Base-by-base conservation (phyloP, 768 basidiomycete genomes). In the Auricularia sp. region DNA sequence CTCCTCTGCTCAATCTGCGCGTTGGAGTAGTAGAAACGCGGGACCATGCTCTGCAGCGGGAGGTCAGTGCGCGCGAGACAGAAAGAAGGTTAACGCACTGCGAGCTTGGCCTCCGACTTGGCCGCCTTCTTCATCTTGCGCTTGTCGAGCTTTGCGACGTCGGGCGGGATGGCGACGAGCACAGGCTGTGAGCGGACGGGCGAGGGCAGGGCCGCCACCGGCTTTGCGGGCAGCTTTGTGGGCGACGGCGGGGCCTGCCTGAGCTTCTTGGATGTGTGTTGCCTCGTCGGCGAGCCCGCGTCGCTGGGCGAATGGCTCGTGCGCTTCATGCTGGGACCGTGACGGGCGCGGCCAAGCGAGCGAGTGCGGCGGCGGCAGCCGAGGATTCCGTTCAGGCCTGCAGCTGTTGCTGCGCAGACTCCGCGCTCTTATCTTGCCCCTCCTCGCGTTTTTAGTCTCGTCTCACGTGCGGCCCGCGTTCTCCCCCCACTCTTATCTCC, bases 1-100 rank as follows among this genome's bases (percentile, higher is more conserved):
- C 83, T 85, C 63, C 90, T 77, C 72, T 83, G 88, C 58, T 80
- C 69, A 65, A 95, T 94, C 66, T 93, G 91, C 14, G 78, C 76
- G 68, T 86, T 89, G 42, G 84, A 83, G 68, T 93, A 96, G 81
- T 92, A 84, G 74, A 96, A 95, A 64, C 83, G 76, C 0, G 92
- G 90, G 44, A 81, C 80, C n/a, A 76, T 80, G 14, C 77, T 72
- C 82, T 87, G 72, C 39, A 43, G 62, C 51, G 35, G 8, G 67
- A 68, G 69, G 70, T 66, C 54, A 65, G 65, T 61, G 10, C n/a
- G 12, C 51, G 36, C 43, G 54, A 62, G 42, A 33, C 62, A 66
- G 60, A 10, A 56, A 56, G 64, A 68, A 68, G 29, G 36, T 69
- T 72, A 68, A 82, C 85, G 77, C 77, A 90, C 89, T 73, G 86